Conservation (phyloP, 495 filamentous ascomycete genomes). For the Letharia lupina region DNA sequence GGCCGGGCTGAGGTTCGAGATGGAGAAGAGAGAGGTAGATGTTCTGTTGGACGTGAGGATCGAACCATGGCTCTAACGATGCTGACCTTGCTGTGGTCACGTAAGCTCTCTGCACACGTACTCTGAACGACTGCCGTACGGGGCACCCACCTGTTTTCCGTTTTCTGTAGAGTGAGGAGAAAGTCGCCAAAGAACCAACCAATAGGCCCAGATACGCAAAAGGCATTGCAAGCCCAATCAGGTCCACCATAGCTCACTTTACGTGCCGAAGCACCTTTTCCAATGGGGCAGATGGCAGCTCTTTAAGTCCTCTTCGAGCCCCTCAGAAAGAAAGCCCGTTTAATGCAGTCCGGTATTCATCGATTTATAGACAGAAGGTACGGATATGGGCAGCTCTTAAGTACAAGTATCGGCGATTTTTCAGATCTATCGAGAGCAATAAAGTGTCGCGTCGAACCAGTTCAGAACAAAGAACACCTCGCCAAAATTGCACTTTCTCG, state of each 20-base stretch:
- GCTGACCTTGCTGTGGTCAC: slow-evolving; percentile 54
- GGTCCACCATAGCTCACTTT: slow-evolving; percentile 53
- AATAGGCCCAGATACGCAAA: slow-evolving; percentile 83
- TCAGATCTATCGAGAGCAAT: neutral
- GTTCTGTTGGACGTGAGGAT: slow-evolving; percentile 78
- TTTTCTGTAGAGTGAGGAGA: slow-evolving; percentile 86
- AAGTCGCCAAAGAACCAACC: slow-evolving; percentile 78
- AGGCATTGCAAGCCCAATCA: slow-evolving; percentile 70
- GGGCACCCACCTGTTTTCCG: slow-evolving; percentile 72
- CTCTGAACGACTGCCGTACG: neutral
- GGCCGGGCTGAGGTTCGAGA: slow-evolving; percentile 57
- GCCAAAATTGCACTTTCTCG: neutral
- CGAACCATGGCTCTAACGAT: slow-evolving; percentile 87
- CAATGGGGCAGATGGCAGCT: slow-evolving; percentile 1
- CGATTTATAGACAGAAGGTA: neutral
- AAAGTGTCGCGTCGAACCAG: neutral
- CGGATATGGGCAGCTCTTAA: neutral
- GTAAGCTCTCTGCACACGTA: slow-evolving; percentile 19
- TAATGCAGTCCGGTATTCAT: neutral
- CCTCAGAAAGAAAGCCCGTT: neutral
- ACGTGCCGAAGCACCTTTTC: neutral
- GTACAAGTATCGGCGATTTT: neutral
- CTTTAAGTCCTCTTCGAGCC: neutral
- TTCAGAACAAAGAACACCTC: slow-evolving; percentile 17
- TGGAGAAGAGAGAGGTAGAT: slow-evolving; percentile 91